Evolutionary conservation across 768 basidiomycete species (phyloP), one percentile per base, ranked within the genome.

Genomic region (Omphalotus guepiniiformis): DNA sequence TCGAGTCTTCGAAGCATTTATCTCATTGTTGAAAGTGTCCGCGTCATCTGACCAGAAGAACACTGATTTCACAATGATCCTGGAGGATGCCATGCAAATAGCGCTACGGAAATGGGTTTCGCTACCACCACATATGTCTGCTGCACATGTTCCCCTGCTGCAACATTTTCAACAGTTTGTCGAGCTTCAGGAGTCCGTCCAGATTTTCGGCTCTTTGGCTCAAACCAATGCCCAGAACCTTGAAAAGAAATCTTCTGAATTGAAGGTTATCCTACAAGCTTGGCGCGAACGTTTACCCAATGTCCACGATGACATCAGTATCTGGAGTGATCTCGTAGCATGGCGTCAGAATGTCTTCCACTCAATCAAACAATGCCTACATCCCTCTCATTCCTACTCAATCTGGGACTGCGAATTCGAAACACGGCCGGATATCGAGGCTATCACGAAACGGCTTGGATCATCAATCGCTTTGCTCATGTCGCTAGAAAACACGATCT

Each of bases 121-220:
- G 42, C 72, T 99, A 3, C 96, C 96, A 3, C 72, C 80, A 11
- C 81, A 91, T 39, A 75, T 97, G 38, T 93, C 93, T 1, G 75
- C 82, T n/a, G 93, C 93, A 2, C 96, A 99, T 63, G 78, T 98
- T 11, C 94, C 96, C 3, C 72, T 99, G 23, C 73, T 99, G 25
- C 94, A 98, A 62, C 89, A 96, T 63, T 99, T 98, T 74, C 96
- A 99, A 64, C 96, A 98, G 63, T 96, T 96, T 55, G 94, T 99
- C 32, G 96, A 99, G 66, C 76, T 99, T 4, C 88, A 92, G 59
- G 96, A 99, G 67, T 93, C 96, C 13, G 86, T 89, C 36, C 87
- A 90, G 52, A 96, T 99, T 22, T 98, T 98, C 57, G 86, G 87
- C 11, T 92, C 88, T 12, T 75, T 99, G 18, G 84, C 88, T 0